Conservation (phyloP, 306 rosid species). For the Castanea mollissima region DNA sequence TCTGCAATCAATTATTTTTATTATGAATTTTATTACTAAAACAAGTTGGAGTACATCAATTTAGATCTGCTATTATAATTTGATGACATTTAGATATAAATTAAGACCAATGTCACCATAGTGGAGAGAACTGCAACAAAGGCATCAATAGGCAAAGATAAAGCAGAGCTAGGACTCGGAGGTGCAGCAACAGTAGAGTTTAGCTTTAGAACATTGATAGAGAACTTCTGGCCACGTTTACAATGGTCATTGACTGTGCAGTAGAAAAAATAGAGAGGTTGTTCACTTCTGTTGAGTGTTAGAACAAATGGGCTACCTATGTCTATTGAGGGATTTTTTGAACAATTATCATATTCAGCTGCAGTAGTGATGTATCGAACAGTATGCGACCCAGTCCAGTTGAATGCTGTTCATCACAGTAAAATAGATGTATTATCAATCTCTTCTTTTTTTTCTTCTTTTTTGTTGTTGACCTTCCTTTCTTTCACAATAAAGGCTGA, state of each 20-base stretch:
- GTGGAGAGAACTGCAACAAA: conserved; percentile 2
- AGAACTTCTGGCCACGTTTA: conserved; percentile 25
- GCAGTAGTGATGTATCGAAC: background rate
- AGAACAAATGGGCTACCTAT: too few species aligned
- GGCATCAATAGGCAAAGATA: background rate
- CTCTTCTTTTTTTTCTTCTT: too few species aligned
- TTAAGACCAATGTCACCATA: background rate
- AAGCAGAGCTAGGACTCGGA: conserved; percentile 5
- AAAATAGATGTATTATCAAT: background rate
- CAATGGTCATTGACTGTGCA: conserved; percentile 28
- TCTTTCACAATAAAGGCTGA: too few species aligned
- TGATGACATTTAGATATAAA: background rate
- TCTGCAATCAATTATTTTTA: too few species aligned
- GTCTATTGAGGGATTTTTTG: background rate
- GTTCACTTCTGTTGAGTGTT: background rate
- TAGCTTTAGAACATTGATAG: conserved; percentile 7
- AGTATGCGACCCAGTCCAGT: conserved; percentile 8
- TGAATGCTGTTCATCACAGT: conserved; percentile 28
- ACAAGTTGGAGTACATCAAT: too few species aligned
- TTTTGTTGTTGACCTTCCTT: too few species aligned
- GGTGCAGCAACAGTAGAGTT: background rate
- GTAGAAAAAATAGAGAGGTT: conserved; percentile 10
- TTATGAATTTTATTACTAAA: too few species aligned
- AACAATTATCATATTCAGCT: conserved; percentile 21
- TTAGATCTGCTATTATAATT: too few species aligned